Percentiles rank a stretch among this genome's conserved stretches.
These are phyloP conservation scores for Pseudogymnoascus sp. DNA, from an alignment of 2,329 filamentous ascomycete species.

Conservation along the genomic window DNA sequence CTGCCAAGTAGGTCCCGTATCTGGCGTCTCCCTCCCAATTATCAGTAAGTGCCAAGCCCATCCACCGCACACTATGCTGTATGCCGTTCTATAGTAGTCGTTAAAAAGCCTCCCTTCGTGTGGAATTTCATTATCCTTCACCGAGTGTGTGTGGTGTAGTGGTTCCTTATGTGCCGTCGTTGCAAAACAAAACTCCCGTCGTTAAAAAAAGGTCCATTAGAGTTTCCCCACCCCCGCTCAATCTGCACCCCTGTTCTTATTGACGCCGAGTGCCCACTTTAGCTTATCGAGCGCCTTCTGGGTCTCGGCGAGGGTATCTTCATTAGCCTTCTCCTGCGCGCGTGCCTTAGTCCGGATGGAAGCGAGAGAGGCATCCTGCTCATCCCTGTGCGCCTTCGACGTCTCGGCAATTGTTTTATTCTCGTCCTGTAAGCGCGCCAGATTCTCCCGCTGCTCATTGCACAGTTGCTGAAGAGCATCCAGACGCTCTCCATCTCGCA, in stretches of 20 bases:
- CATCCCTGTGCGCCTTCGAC: constrained; percentile 56
- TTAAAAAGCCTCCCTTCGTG: background rate
- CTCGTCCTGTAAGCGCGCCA: constrained; percentile 49
- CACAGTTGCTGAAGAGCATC: constrained; percentile 57
- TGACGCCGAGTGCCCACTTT: constrained; percentile 63
- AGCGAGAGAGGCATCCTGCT: constrained; percentile 52
- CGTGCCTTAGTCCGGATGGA: constrained; percentile 50
- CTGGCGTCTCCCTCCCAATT: background rate
- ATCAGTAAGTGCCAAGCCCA: background rate
- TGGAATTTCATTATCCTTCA: constrained; percentile 1
- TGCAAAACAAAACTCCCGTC: constrained; percentile 6
- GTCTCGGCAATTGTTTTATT: constrained; percentile 52
- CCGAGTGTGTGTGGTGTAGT: background rate
- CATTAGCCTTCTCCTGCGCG: constrained; percentile 52
- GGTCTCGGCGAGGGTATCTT: constrained; percentile 48
- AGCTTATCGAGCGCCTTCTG: constrained; percentile 57
- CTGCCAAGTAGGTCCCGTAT: background rate
- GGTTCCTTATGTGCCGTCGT: background rate
- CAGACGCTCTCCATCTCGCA: constrained; percentile 54
- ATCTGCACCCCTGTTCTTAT: constrained; percentile 50
- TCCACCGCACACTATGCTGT: background rate
- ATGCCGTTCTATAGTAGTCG: constrained; percentile 3
- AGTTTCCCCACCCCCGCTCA: constrained; percentile 25
- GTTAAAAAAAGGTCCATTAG: background rate
- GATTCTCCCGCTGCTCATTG: constrained; percentile 64